A percentile compares a stretch with the other conserved stretches of the same genome.
These are phyloP conservation scores for Cordyceps fumosorosea DNA, from an alignment of 2,329 filamentous ascomycete species.

Conservation along the genomic window DNA sequence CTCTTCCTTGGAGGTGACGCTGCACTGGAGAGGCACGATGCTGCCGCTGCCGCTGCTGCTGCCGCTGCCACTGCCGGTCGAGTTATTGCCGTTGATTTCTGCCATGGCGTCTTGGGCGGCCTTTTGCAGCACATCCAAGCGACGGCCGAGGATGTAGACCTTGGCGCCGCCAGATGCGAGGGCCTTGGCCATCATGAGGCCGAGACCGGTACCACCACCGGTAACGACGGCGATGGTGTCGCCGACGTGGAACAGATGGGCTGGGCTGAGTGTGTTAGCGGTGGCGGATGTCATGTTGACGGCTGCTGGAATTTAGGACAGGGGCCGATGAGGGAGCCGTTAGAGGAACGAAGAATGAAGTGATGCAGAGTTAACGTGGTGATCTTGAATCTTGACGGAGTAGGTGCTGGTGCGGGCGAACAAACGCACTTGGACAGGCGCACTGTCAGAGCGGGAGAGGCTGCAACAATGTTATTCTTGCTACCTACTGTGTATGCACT, in stretches of 20 bases:
- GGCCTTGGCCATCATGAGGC: neutral
- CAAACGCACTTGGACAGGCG: neutral
- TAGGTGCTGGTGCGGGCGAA: neutral
- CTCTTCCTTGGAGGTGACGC: neutral
- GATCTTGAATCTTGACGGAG: neutral
- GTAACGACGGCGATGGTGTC: neutral
- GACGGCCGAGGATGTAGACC: neutral
- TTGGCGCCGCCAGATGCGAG: neutral
- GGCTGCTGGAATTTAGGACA: neutral
- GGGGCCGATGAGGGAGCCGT: neutral
- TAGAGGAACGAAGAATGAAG: neutral
- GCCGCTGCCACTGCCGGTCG: neutral
- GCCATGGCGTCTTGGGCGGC: neutral
- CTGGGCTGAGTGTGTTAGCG: neutral
- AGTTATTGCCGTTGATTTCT: neutral
- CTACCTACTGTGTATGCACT: neutral
- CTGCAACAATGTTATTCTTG: neutral
- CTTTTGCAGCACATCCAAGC: neutral
- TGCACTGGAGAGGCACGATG: neutral
- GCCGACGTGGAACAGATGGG: neutral
- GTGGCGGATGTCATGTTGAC: neutral
- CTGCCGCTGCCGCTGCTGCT: no score
- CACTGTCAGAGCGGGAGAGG: neutral
- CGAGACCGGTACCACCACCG: neutral
- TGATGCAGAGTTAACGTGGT: neutral